These are phyloP conservation scores for Monosporascus sp. DNA, from an alignment of 2,329 filamentous ascomycete genomes.

Conservation along the genomic window DNA sequence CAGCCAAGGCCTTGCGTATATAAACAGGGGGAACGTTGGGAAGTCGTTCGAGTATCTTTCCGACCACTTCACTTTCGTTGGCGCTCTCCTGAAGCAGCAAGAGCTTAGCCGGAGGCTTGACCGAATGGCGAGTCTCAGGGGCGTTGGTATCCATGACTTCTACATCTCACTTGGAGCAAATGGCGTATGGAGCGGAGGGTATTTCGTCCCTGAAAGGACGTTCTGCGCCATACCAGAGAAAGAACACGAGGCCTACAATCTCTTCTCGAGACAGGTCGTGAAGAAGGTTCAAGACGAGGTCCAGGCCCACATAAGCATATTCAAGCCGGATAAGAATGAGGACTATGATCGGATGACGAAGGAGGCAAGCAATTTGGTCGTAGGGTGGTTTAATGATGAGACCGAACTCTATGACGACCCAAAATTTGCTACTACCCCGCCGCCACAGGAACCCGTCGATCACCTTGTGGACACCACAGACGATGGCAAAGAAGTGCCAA, in stretches of 20 bases:
- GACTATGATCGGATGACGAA: slow-evolving; percentile 61
- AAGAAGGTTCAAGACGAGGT: slow-evolving; percentile 64
- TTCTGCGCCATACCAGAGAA: slow-evolving; percentile 68
- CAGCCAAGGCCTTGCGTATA: slow-evolving; percentile 50
- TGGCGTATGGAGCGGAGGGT: slow-evolving; percentile 56
- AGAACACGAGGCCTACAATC: slow-evolving; percentile 33
- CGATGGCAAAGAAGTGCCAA: slow-evolving; percentile 25
- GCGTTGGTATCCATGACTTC: slow-evolving; percentile 67
- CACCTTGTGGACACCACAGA: slow-evolving; percentile 28
- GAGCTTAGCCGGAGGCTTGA: slow-evolving; percentile 66
- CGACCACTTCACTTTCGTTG: slow-evolving; percentile 81
- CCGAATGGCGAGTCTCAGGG: slow-evolving; percentile 53
- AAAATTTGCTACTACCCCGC: slow-evolving; percentile 36
- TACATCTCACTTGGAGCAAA: slow-evolving; percentile 73
- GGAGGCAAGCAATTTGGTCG: slow-evolving; percentile 50
- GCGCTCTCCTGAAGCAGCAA: slow-evolving; percentile 67
- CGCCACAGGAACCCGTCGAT: slow-evolving; percentile 33
- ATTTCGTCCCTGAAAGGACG: slow-evolving; percentile 63
- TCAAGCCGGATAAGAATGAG: slow-evolving; percentile 55
- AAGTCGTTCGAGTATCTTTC: slow-evolving; percentile 73
- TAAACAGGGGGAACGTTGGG: slow-evolving; percentile 55
- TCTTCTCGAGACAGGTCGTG: slow-evolving; percentile 55
- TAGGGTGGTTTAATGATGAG: slow-evolving; percentile 50
- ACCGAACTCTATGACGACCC: slow-evolving; percentile 40
- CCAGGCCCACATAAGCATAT: slow-evolving; percentile 65